Conservation (phyloP, 192 early-diverging fungal genomes). For the Backusella morwellensis region DNA sequence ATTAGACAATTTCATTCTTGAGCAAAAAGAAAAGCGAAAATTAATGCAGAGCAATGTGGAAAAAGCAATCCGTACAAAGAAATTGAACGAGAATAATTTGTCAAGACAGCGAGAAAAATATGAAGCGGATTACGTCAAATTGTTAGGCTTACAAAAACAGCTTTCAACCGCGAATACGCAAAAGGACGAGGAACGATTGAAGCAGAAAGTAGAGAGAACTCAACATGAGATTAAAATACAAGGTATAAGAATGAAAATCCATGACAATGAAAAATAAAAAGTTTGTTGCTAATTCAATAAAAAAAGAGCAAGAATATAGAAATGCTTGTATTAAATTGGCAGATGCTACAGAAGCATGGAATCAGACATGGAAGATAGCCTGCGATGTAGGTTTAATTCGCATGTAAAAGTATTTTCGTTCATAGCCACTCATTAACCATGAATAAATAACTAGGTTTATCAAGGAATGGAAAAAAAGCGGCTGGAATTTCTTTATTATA, state of each 20-base stretch:
- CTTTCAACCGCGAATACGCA: not conserved
- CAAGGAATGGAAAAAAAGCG: constrained; percentile 73
- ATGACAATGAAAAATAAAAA: not conserved
- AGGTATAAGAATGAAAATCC: constrained; percentile 6
- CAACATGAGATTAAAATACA: constrained; percentile 18
- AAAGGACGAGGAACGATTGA: constrained; percentile 21
- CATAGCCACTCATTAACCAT: not conserved
- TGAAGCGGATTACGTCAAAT: constrained; percentile 49
- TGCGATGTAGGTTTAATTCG: constrained; percentile 47
- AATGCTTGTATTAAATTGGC: constrained; percentile 42
- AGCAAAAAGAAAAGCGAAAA: constrained; percentile 65
- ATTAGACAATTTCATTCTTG: constrained; percentile 58
- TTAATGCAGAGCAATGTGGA: constrained; percentile 48
- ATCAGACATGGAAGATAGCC: constrained; percentile 47
- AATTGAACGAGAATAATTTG: constrained; percentile 24
- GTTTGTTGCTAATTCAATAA: not conserved
- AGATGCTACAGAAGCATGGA: constrained; percentile 51
- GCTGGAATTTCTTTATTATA: constrained; percentile 63
- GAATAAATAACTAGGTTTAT: constrained; percentile 38
- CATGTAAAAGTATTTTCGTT: not conserved
- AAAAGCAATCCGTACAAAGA: constrained; percentile 52
- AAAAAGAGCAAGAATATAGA: constrained; percentile 53
- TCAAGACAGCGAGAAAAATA: constrained; percentile 50
- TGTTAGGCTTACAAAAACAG: constrained; percentile 42
- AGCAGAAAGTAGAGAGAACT: constrained; percentile 20